Evolutionary conservation across 441 rosid genomes (phyloP).

Genomic region (Adansonia gregorii): DNA sequence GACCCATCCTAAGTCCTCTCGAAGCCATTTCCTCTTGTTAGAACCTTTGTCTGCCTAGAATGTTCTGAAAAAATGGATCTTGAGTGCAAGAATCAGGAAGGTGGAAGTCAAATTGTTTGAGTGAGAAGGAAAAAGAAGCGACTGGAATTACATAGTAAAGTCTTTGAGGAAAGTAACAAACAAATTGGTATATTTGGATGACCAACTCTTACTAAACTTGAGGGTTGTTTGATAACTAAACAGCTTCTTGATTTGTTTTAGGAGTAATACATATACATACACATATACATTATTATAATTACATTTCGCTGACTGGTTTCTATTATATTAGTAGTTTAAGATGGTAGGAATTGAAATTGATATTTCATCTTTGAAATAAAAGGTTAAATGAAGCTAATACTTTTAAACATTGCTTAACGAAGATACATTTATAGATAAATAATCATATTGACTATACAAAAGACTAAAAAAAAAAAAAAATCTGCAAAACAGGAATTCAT

Average conservation of each 20-base stretch:
- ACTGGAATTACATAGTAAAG: conserved; percentile 28
- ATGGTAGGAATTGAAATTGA: neutral
- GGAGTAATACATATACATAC: neutral
- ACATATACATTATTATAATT: neutral
- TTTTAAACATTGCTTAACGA: no score
- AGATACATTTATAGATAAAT: no score
- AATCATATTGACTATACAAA: neutral
- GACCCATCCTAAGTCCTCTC: conserved; percentile 31
- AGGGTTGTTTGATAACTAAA: conserved; percentile 25
- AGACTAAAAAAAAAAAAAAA: neutral
- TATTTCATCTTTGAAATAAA: neutral
- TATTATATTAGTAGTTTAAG: neutral
- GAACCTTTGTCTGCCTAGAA: conserved; percentile 6
- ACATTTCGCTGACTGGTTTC: neutral
- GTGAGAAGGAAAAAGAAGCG: conserved; percentile 21
- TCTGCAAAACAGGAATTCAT: no score
- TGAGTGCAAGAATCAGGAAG: conserved; percentile 15
- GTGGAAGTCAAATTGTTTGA: conserved; percentile 25
- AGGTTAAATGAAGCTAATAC: neutral
- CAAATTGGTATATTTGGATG: conserved; percentile 38
- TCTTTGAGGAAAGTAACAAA: conserved; percentile 23
- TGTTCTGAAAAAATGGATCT: neutral
- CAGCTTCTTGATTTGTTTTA: conserved; percentile 1
- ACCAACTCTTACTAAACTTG: conserved; percentile 38
- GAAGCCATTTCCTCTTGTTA: conserved; percentile 39